Base-by-base conservation (phyloP, 1,139 yeast species). In the Saccharomyces hybrid region DNA sequence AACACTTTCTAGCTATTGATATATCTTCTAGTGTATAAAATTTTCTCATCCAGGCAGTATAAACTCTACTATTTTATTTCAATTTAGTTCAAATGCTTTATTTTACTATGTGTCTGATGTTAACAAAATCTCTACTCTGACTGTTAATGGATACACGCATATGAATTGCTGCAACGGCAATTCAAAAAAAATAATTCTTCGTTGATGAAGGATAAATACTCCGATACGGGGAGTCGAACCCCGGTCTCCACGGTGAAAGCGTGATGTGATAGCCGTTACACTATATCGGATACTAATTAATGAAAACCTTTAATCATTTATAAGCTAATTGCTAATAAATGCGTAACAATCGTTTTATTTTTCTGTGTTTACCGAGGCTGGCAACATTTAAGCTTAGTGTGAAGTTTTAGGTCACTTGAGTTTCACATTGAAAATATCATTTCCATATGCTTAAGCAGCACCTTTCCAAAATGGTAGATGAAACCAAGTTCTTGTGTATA, bases 191-290 rank as follows among this genome's bases (percentile, higher is more conserved):
- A 14, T n/a, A 14, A 2, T 5, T 14, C 16, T 16, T 12, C 11
- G 19, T 19, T 26, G 4, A 38, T 16, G 16, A 49, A 44, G 34
- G 50, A 42, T 21, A 24, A 6, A 24, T 4, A 48, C 60, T 59
- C 60, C 62, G 62, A 59, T 60, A 58, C 63, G 65, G 68, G 68
- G 68, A 62, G 65, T 62, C 64, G 65, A 62, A 62, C 65, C 65
- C 65, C 63, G 65, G 64, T 62, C 64, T 62, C 65, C 64, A 61
- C 64, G 65, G 65, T 62, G 65, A 62, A 61, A 62, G 65, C 65
- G 65, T 57, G 63, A 57, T 62, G 65, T 62, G 65, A 62, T 62
- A 57, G 60, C 60, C 60, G 60, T 57, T 57, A 57, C 60, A 57
- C 67, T 63, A 64, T 62, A 64, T 64, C 66, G 67, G 67, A 63